Evolutionary conservation across 257 asterid genomes (phyloP).

Genomic region (Osmanthus fragrans): DNA sequence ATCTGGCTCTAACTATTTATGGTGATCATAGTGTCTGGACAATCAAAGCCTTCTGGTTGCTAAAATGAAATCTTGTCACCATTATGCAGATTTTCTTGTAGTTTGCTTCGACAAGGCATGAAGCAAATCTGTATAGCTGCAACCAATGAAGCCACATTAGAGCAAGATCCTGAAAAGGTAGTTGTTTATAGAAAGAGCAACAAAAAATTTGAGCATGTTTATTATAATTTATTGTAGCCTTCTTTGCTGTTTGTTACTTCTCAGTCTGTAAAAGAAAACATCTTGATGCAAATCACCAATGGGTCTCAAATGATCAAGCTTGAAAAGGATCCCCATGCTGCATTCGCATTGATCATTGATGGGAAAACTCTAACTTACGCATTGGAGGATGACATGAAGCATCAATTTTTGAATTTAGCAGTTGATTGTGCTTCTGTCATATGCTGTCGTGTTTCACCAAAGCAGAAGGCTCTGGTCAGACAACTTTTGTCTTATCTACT

Average conservation of each 20-base stretch:
- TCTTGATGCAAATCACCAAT: conserved; percentile 75
- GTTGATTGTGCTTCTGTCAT: conserved; percentile 94
- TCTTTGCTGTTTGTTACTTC: conserved; percentile 23
- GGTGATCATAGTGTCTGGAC: conserved; percentile 18
- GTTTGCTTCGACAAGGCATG: conserved; percentile 99
- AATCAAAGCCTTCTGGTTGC: conserved; percentile 16
- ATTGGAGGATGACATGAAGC: conserved; percentile 82
- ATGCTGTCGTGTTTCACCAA: conserved; percentile 99
- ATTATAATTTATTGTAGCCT: conserved; percentile 23
- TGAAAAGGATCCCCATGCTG: conserved; percentile 94
- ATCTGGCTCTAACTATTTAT: conserved; percentile 15
- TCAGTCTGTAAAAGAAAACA: conserved; percentile 68
- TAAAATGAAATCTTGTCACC: conserved; percentile 20
- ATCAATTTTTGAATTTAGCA: conserved; percentile 78
- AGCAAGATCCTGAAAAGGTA: conserved; percentile 65
- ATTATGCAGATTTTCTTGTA: conserved; percentile 76
- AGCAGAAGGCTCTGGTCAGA: conserved; percentile 92
- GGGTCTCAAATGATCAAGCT: conserved; percentile 82
- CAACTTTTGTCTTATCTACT: conserved; percentile 19
- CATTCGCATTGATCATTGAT: conserved; percentile 93
- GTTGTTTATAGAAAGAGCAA: conserved; percentile 20
- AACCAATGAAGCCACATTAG: conserved; percentile 42
- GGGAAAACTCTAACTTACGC: conserved; percentile 87
- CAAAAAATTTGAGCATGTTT: conserved; percentile 20
- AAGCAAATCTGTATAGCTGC: conserved; percentile 72